Evolutionary conservation across 2,329 filamentous ascomycete genomes (phyloP).

Genomic region (Thermoascus crustaceus): DNA sequence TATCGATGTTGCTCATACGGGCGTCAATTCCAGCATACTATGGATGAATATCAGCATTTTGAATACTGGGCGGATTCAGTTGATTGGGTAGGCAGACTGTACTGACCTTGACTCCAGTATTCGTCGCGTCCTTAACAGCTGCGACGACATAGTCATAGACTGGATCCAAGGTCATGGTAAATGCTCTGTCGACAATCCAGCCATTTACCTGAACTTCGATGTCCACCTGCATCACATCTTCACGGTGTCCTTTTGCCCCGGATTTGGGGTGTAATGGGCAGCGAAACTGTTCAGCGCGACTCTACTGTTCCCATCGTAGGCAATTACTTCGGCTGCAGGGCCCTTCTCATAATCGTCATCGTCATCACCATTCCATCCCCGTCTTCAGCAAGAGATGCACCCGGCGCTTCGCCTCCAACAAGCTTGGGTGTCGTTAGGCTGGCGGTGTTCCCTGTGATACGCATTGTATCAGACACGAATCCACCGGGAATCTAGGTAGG

Average conservation of each 20-base stretch:
- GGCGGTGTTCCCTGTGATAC: too few relatives aligned
- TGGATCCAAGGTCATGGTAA: slow-evolving; percentile 68
- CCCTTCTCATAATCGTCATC: too few relatives aligned
- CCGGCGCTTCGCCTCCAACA: too few relatives aligned
- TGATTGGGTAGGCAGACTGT: too few relatives aligned
- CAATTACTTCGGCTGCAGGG: too few relatives aligned
- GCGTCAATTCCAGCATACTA: slow-evolving; percentile 49
- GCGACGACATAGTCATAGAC: slow-evolving; percentile 66
- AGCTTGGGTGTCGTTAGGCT: too few relatives aligned
- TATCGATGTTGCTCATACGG: slow-evolving; percentile 47
- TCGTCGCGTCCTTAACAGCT: slow-evolving; percentile 67
- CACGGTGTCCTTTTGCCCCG: slow-evolving; percentile 60
- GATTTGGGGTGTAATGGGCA: slow-evolving; percentile 51
- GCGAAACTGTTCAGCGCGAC: slow-evolving; percentile 47
- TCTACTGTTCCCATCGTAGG: too few relatives aligned
- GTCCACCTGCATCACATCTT: slow-evolving; percentile 76
- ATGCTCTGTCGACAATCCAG: slow-evolving; percentile 72
- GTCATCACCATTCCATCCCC: too few relatives aligned
- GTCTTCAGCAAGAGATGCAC: too few relatives aligned
- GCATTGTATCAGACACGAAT: too few relatives aligned
- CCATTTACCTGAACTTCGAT: slow-evolving; percentile 76
- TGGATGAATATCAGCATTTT: slow-evolving; percentile 3
- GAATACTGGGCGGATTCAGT: background rate
- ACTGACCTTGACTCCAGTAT: slow-evolving; percentile 44
- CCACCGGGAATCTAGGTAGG: too few relatives aligned